These are phyloP conservation scores for Anthracocystis walkeri DNA, from an alignment of 1,284 basidiomycete species.

Conservation along the genomic window DNA sequence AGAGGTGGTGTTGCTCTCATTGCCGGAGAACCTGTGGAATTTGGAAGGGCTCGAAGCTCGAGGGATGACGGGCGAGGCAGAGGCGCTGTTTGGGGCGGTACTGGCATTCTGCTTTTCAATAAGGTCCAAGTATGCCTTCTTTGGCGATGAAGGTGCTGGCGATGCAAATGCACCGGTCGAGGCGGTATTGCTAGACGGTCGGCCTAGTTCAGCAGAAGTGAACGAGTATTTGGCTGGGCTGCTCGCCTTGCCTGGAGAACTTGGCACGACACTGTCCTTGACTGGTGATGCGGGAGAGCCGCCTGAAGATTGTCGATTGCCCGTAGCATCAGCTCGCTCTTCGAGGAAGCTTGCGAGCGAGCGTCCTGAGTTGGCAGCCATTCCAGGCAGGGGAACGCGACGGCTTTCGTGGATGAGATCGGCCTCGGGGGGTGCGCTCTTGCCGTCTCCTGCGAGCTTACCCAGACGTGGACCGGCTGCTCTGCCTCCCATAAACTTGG, in stretches of 20 bases:
- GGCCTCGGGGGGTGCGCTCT: constrained; percentile 61
- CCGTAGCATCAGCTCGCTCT: constrained; percentile 45
- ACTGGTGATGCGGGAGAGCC: constrained; percentile 27
- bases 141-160: constrained; percentile 32
- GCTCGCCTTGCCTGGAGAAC: constrained; percentile 26
- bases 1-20: constrained; percentile 27
- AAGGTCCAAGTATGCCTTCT: constrained; percentile 47
- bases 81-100: constrained; percentile 17
- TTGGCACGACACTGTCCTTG: constrained; percentile 14
- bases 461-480: constrained; percentile 65
- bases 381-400: constrained; percentile 51
- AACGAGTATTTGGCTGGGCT: constrained; percentile 46
- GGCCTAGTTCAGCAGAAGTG: constrained; percentile 36
- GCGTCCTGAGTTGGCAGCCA: constrained; percentile 43
- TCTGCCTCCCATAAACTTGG: constrained; percentile 67
- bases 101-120: constrained; percentile 39
- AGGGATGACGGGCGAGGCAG: constrained; percentile 39
- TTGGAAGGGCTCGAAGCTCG: constrained; percentile 54
- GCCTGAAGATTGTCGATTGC: constrained; percentile 13
- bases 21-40: constrained; percentile 31
- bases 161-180: constrained; percentile 10
- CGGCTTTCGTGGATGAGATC: constrained; percentile 53
- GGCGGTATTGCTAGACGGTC: constrained; percentile 20
- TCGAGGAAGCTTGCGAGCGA: constrained; percentile 64
- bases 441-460: constrained; percentile 63